phyloP scores from a whole-genome alignment of 768 basidiomycete species.

The Leccinellum rugosiceps region DNA sequence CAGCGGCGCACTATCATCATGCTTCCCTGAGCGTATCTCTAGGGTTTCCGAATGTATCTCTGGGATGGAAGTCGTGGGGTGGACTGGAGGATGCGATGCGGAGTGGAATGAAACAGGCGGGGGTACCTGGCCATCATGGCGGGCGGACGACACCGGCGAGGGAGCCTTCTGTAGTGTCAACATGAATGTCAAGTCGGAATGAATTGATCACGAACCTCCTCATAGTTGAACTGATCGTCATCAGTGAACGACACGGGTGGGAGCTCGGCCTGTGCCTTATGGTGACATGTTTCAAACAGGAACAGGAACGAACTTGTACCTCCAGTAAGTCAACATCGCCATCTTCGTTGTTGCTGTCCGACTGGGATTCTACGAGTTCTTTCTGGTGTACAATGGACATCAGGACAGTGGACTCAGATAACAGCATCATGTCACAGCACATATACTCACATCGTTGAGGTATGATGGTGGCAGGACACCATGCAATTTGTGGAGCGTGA shows the following conservation, averaged over 20 bases:
- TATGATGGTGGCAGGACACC: neutral
- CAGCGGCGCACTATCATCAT: rapidly evolving
- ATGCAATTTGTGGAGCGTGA: neutral
- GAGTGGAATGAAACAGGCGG: neutral
- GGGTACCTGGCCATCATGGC: neutral
- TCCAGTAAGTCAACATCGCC: neutral
- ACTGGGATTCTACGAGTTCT: neutral
- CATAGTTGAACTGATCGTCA: neutral
- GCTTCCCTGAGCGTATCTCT: neutral
- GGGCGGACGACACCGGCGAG: neutral
- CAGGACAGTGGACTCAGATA: neutral
- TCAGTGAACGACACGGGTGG: no score
- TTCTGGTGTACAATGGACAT: neutral
- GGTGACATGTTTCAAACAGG: neutral
- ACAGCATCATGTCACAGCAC: neutral
- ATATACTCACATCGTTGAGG: neutral
- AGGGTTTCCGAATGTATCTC: neutral
- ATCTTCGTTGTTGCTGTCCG: no score
- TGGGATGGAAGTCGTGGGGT: neutral
- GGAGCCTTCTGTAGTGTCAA: neutral
- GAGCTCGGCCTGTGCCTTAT: neutral
- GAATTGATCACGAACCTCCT: neutral
- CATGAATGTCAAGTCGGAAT: neutral
- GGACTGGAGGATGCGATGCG: neutral
- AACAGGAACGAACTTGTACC: neutral